Percentiles rank a stretch among this genome's conserved stretches.
Conservation (phyloP, 768 basidiomycete species). For the Suillus sp. region DNA sequence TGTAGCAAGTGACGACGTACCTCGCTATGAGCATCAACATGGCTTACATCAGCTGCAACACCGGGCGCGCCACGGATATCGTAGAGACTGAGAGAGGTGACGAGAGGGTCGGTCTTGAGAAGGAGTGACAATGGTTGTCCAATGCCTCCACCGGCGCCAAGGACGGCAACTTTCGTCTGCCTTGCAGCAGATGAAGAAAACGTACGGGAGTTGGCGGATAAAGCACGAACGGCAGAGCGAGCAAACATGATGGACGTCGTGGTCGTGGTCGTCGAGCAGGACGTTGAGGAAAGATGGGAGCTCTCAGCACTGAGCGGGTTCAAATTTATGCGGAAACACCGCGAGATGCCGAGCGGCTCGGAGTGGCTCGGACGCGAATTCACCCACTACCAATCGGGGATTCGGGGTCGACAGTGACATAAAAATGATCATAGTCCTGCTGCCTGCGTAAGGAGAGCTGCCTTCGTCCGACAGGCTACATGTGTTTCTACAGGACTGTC, state of each 20-base stretch:
- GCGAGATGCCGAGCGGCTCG: constrained; percentile 3
- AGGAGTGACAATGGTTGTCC: constrained; percentile 95
- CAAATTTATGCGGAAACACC: constrained; percentile 6
- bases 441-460: no score
- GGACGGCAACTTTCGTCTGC: constrained; percentile 89
- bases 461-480: neutral
- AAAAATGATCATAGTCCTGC: no score
- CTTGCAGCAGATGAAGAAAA: constrained; percentile 77
- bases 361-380: constrained; percentile 4
- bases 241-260: constrained; percentile 58
- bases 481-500: neutral
- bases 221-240: constrained; percentile 59
- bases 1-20: constrained; percentile 43
- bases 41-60: constrained; percentile 96
- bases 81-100: constrained; percentile 84
- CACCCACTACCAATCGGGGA: neutral
- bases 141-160: constrained; percentile 98
- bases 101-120: constrained; percentile 90
- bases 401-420: no score
- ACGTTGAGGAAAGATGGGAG: neutral
- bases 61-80: constrained; percentile 96
- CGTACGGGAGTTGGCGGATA: constrained; percentile 57
- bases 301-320: neutral
- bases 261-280: constrained; percentile 11
- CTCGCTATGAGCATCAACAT: constrained; percentile 85